These are phyloP conservation scores for Fraxinus paxiana DNA, from an alignment of 305 asterid species.

Conservation along the genomic window DNA sequence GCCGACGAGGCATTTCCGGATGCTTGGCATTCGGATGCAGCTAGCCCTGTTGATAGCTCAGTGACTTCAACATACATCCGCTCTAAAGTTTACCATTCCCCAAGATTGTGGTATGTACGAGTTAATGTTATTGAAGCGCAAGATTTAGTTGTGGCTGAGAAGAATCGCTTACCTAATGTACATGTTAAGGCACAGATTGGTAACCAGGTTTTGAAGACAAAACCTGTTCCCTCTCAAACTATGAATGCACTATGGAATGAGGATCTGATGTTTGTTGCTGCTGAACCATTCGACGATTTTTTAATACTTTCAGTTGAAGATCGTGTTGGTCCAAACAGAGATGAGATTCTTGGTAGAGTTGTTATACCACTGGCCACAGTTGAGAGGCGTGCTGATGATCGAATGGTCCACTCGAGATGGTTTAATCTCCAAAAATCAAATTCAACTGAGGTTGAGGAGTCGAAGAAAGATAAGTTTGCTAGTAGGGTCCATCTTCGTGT, in stretches of 20 bases:
- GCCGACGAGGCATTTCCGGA: constrained; percentile 93
- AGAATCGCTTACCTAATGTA: constrained; percentile 46
- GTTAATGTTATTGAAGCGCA: constrained; percentile 87
- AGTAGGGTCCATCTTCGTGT: constrained; percentile 70
- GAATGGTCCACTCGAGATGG: constrained; percentile 64
- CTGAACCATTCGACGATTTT: constrained; percentile 87
- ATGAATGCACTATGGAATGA: constrained; percentile 67
- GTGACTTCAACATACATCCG: constrained; percentile 47
- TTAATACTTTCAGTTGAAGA: constrained; percentile 66
- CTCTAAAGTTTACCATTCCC: constrained; percentile 82
- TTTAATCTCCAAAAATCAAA: constrained; percentile 49
- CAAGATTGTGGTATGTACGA: constrained; percentile 82
- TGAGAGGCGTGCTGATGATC: constrained; percentile 66
- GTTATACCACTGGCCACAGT: constrained; percentile 57
- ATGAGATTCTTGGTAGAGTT: constrained; percentile 58
- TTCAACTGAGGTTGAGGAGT: constrained; percentile 49
- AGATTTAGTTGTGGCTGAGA: constrained; percentile 60
- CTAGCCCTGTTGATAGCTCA: constrained; percentile 43
- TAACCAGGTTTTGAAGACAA: constrained; percentile 63
- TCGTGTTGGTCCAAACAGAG: constrained; percentile 56
- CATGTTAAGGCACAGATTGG: constrained; percentile 68
- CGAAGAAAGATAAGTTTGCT: constrained; percentile 52
- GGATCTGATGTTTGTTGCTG: constrained; percentile 83
- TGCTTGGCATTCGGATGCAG: constrained; percentile 84
- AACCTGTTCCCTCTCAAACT: constrained; percentile 43